Evolutionary conservation across 352 stramenopile species (phyloP).

Genomic region (Globisporangium camurandrum): DNA sequence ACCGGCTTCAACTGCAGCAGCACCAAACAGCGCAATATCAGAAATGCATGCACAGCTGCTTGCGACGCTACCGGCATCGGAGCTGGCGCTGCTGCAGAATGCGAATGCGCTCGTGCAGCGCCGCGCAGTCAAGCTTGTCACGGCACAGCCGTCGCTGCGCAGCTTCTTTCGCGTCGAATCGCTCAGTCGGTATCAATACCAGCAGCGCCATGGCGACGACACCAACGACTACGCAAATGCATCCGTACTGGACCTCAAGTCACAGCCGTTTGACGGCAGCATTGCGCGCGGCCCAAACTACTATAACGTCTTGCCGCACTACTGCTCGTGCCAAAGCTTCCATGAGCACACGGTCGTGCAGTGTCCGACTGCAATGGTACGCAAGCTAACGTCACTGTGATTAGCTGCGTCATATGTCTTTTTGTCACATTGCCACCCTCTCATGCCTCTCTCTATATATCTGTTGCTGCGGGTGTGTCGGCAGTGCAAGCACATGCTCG

Average conservation of each 20-base stretch:
- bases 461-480: neutral
- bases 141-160: conserved; percentile 32
- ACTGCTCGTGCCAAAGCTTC: conserved; percentile 55
- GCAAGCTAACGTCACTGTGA: too few species aligned
- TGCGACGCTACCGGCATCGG: conserved; percentile 22
- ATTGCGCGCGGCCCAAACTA: conserved; percentile 44
- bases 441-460: too few species aligned
- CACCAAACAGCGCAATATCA: conserved; percentile 13
- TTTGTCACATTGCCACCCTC: too few species aligned
- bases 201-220: neutral
- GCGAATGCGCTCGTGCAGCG: conserved; percentile 51
- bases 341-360: conserved; percentile 27
- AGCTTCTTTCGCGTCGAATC: conserved; percentile 63
- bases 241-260: conserved; percentile 5
- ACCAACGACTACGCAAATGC: neutral
- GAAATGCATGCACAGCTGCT: conserved; percentile 44
- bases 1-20: neutral
- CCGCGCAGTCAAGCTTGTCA: conserved; percentile 35
- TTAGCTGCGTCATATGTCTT: too few species aligned
- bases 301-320: conserved; percentile 71
- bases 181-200: conserved; percentile 41
- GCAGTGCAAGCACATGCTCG: conserved; percentile 73
- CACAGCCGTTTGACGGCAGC: conserved; percentile 36
- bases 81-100: conserved; percentile 40
- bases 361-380: conserved; percentile 47